Base-by-base conservation (phyloP, 176 grass and related monocot species). In the Oropetium thomaeum region DNA sequence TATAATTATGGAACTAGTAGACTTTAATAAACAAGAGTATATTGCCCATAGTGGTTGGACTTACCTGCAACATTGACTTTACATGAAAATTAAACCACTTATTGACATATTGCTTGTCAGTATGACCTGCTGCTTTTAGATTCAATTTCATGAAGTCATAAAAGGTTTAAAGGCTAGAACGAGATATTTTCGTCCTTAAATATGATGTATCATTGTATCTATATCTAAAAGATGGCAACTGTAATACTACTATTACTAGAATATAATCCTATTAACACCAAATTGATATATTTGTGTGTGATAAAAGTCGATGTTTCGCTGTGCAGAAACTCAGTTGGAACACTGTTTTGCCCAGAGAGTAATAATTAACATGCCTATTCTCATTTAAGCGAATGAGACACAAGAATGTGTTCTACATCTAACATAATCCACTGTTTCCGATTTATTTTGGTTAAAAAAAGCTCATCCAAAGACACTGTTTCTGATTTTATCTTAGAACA, bases 61-160 rank as follows among this genome's bases (percentile, higher is more conserved):
- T 47, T 47, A 12, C 34, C 35, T 13, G 42, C 28, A 69, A 2
- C 54, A 80, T 68, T 80, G 27, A 29, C 29, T 69, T 79, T 37
- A 40, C 61, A 74, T 34, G 16, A 28, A 65, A 69, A 12, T 11
- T 34, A 67, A 73, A 35, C 15, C n/a, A 35, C 63, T 55, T 14
- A 48, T 45, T 44, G 44, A 14, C 38, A 67, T 65, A 58, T 74
- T 82, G 20, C 10, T 58, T 58, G n/a, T n/a, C n/a, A n/a, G n/a
- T n/a, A n/a, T n/a, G n/a, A n/a, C 26, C 51, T 45, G n/a, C 32
- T 30, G 7, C 47, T 28, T 38, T 65, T 13, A 66, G 42, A 65
- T 47, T 79, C 47, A 71, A 44, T 45, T 65, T 73, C 59, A 66
- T 23, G 60, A 42, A 72, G 17, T 17, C 63, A 16, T 17, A 22